Evolutionary conservation across 1,139 yeast genomes (phyloP), one percentile per base, ranked within the genome.

Genomic region (Sugiyamaella grinbergsii): DNA sequence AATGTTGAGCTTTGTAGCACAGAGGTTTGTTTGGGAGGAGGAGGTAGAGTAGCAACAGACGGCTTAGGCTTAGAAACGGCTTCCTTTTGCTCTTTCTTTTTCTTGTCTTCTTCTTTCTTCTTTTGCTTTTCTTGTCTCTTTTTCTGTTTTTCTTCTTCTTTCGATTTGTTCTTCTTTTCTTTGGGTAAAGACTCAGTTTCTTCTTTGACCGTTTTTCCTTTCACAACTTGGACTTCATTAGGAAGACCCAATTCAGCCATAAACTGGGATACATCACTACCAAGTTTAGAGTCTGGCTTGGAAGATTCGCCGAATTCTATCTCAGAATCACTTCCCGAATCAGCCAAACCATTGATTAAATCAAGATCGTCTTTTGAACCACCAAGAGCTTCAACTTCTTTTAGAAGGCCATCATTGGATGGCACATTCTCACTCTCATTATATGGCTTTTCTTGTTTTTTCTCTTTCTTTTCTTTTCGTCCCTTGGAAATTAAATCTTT

Each of bases 321-420:
- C 11, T 77, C 74, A 26, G 86, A 76, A 1, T 69, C 71, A 36
- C 71, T 68, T 52, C 82, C 91, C 18, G 68, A 70, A 15, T 66
- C 71, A 36, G 63, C 71, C 7, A 86, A 62, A 13, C 75, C 81
- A 15, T 72, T 71, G 20, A 85, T 60, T 53, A 84, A 67, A 28
- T 73, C 75, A 43, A 84, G 65, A 63, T 84, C 91, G 24, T 77
- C 88, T 56, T 81, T 85, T 16, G 83, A 73, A 7, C 90, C 93
- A 20, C 91, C 91, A 19, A 84, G 69, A 5, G 77, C 77, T 41
- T 56, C 58, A 39, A 65, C 52, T 33, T 62, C 68, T 44, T 54
- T 49, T 50, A 57, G 46, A 28, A 59, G 37, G 10, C 48, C 51
- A 24, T 54, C 61, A 13, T 47, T 36, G n/a, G n/a, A n/a, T n/a